These are phyloP conservation scores for Shiraia bambusicola DNA, from an alignment of 2,329 filamentous ascomycete genomes.

Conservation along the genomic window DNA sequence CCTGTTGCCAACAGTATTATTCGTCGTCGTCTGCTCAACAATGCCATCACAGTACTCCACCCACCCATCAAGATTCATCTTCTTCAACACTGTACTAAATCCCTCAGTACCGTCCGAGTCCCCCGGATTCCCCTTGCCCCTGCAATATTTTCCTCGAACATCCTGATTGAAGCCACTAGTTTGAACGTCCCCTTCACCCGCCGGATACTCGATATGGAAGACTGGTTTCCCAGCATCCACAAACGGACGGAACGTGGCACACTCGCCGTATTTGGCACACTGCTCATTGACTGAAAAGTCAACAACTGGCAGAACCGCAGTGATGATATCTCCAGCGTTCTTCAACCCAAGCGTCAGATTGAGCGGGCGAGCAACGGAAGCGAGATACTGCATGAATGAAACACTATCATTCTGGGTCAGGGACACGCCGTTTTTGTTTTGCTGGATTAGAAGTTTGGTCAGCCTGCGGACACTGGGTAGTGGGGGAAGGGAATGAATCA, in stretches of 20 bases:
- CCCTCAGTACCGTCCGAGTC: slow-evolving; percentile 46
- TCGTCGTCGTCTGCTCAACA: slow-evolving; percentile 26
- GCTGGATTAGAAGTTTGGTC: slow-evolving; percentile 13
- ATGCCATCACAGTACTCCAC: slow-evolving; percentile 55
- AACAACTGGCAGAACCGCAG: slow-evolving; percentile 52
- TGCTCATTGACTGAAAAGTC: slow-evolving; percentile 72
- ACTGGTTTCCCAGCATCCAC: slow-evolving; percentile 65
- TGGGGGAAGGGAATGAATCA: background rate
- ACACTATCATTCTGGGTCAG: slow-evolving; percentile 60
- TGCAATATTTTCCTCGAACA: slow-evolving; percentile 46
- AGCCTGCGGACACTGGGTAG: background rate
- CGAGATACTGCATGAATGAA: slow-evolving; percentile 62
- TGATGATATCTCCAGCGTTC: slow-evolving; percentile 65
- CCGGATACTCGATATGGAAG: slow-evolving; percentile 72
- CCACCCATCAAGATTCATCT: slow-evolving; percentile 65
- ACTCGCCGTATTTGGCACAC: slow-evolving; percentile 63
- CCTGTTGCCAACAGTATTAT: slow-evolving; percentile 10
- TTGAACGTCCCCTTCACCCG: slow-evolving; percentile 22
- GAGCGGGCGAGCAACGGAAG: slow-evolving; percentile 53
- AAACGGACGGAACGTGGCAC: slow-evolving; percentile 59
- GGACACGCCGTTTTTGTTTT: slow-evolving; percentile 62
- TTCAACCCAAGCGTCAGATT: slow-evolving; percentile 68
- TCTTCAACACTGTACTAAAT: slow-evolving; percentile 68
- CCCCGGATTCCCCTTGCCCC: slow-evolving; percentile 31
- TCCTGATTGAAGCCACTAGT: slow-evolving; percentile 38